Evolutionary conservation across 257 asterid species (phyloP).

Genomic region (Solanum ahanhuiri): DNA sequence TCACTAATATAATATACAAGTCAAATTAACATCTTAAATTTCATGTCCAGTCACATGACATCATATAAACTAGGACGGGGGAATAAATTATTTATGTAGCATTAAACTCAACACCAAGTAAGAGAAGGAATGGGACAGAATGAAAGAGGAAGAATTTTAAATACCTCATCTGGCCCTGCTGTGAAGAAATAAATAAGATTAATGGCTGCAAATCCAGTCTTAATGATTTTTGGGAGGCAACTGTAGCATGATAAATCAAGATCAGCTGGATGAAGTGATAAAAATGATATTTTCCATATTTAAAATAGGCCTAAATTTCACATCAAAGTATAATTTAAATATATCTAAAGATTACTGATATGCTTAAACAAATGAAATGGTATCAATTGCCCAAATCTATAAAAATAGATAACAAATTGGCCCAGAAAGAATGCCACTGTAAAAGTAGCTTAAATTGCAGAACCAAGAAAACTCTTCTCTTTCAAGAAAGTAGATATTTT

Average conservation of each 20-base stretch:
- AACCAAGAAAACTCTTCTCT: background rate
- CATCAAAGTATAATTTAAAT: background rate
- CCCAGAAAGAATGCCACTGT: background rate
- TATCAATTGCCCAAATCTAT: background rate
- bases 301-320: background rate
- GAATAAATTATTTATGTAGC: background rate
- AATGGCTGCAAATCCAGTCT: conserved; percentile 97
- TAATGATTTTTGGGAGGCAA: conserved; percentile 84
- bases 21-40: background rate
- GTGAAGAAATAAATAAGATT: conserved; percentile 97
- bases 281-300: background rate
- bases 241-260: conserved; percentile 34
- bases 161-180: conserved; percentile 99
- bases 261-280: conserved; percentile 9
- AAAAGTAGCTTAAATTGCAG: background rate
- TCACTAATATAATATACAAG: background rate
- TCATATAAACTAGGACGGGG: background rate
- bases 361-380: background rate
- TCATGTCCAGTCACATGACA: background rate
- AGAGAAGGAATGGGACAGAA: background rate
- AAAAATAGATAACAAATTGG: background rate
- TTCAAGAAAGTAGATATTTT: background rate
- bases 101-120: background rate
- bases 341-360: background rate
- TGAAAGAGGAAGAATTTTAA: background rate